Evolutionary conservation across 371 early-diverging fungal genomes (phyloP), one percentile per base, ranked within the genome.

Genomic region (Synchytrium microbalum): DNA sequence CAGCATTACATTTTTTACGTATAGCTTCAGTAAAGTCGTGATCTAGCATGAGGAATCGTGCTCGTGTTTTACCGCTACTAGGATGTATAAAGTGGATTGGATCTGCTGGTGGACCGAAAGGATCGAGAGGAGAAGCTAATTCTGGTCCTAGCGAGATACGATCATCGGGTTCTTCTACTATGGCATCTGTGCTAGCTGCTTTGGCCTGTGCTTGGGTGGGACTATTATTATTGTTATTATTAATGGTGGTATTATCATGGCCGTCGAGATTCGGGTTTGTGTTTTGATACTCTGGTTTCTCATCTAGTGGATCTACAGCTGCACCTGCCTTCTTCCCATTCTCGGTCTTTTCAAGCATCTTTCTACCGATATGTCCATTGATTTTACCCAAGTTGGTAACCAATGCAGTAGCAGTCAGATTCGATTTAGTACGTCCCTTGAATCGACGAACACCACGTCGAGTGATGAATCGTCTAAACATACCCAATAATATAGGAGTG

Each of bases 21-120:
- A 78, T 66, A 19, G 59, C 46, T 2, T 57, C 3, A 27, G 64
- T 64, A 57, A 72, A 70, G 3, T 25, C 62, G 16, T 54, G 52
- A 55, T 64, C 61, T 33, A 71, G 71, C 69, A 64, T 66, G 30
- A 72, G 54, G 61, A 71, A 70, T 3, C 72, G 67, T 23, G 62
- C 65, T 38, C 51, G 56, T 14, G 76, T 75, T 32, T 70, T 53
- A 24, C 54, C 55, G 25, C 25, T 29, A 14, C 14, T 57, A 16
- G 25, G 19, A 57, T 13, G 25, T 24, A 57, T 29, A 16, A 24
- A 14, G 14, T 24, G 52, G 16, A n/a, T 51, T 16, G 52, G 16
- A n/a, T 51, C n/a, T 16, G 16, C 52, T 16, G 52, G 16, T n/a
- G 52, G 16, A 51, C 16, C n/a, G 52, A 51, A 16, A 51, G 52